Conservation (phyloP, 768 basidiomycete genomes). For the Mrakia gelida region DNA sequence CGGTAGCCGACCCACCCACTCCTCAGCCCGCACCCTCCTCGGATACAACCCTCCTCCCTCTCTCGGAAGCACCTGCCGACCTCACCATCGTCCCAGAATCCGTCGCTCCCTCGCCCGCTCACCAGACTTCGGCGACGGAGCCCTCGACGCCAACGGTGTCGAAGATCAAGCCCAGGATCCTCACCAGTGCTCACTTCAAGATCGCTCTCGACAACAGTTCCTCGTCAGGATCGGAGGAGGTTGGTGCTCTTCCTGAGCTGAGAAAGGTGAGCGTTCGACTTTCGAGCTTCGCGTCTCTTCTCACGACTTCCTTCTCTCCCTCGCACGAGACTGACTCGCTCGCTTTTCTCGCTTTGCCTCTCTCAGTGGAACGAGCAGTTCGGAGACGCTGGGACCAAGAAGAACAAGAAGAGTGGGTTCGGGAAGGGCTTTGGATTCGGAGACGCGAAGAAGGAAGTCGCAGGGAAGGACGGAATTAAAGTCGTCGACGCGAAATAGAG, state of each 20-base stretch:
- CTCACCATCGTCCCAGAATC: not conserved
- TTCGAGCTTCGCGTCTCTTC: conserved; percentile 55
- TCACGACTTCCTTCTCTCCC: not conserved
- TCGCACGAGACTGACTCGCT: not conserved
- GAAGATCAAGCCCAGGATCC: conserved; percentile 45
- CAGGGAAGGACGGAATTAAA: too few relatives aligned
- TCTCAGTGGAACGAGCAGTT: conserved; percentile 87
- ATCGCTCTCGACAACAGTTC: conserved; percentile 85
- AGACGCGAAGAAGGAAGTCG: conserved; percentile 27
- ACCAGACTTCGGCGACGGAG: not conserved
- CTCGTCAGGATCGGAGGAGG: conserved; percentile 73
- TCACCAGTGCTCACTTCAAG: conserved; percentile 64
- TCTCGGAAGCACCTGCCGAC: not conserved
- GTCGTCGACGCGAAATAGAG: too few relatives aligned
- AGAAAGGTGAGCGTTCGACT: conserved; percentile 47
- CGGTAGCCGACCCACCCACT: not conserved
- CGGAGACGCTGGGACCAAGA: conserved; percentile 75
- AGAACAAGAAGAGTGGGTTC: conserved; percentile 70
- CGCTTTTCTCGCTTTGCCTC: conserved; percentile 43
- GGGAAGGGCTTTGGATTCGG: conserved; percentile 80
- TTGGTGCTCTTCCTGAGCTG: conserved; percentile 40
- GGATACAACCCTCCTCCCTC: not conserved
- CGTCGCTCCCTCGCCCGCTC: not conserved
- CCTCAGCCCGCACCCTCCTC: not conserved
- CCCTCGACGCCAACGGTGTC: not conserved